Percentiles rank a stretch among this genome's conserved stretches.
Conservation (phyloP, 1,284 basidiomycete genomes). For the Vanrija sp. region DNA sequence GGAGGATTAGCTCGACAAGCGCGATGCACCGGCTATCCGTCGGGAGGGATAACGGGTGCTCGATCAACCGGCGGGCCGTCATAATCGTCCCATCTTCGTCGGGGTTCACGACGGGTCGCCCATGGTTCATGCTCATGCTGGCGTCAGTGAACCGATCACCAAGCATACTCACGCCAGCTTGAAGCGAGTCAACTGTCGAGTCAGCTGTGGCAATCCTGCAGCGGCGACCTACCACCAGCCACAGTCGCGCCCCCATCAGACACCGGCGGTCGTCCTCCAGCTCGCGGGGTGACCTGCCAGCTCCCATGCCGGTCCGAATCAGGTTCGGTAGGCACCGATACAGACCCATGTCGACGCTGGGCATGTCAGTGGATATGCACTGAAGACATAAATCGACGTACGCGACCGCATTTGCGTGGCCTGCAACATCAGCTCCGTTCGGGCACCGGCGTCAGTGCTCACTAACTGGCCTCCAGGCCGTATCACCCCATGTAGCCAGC, state of each 20-base stretch:
- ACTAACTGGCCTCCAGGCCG: slow-evolving; percentile 2
- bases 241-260: slow-evolving; percentile 67
- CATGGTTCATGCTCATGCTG: slow-evolving; percentile 33
- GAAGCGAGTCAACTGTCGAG: slow-evolving; percentile 59
- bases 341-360: slow-evolving; percentile 57
- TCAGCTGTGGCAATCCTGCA: slow-evolving; percentile 69
- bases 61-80: slow-evolving; percentile 65
- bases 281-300: slow-evolving; percentile 39
- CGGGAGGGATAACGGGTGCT: slow-evolving; percentile 73
- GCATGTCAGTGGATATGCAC: too few relatives aligned
- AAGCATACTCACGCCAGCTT: not conserved
- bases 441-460: too few relatives aligned
- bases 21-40: slow-evolving; percentile 85
- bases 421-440: too few relatives aligned
- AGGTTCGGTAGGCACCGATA: slow-evolving; percentile 51
- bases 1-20: slow-evolving; percentile 57
- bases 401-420: slow-evolving; percentile 86
- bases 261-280: slow-evolving; percentile 62
- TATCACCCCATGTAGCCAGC: slow-evolving; percentile 4
- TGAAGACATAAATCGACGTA: too few relatives aligned
- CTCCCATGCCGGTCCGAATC: slow-evolving; percentile 61
- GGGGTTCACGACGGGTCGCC: slow-evolving; percentile 74
- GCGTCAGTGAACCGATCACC: not conserved
- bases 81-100: slow-evolving; percentile 71
- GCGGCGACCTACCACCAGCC: slow-evolving; percentile 75